Percentiles rank a stretch among this genome's conserved stretches.
These are phyloP conservation scores for Fusarium odoratissimum DNA, from an alignment of 2,329 filamentous ascomycete genomes.

Conservation along the genomic window DNA sequence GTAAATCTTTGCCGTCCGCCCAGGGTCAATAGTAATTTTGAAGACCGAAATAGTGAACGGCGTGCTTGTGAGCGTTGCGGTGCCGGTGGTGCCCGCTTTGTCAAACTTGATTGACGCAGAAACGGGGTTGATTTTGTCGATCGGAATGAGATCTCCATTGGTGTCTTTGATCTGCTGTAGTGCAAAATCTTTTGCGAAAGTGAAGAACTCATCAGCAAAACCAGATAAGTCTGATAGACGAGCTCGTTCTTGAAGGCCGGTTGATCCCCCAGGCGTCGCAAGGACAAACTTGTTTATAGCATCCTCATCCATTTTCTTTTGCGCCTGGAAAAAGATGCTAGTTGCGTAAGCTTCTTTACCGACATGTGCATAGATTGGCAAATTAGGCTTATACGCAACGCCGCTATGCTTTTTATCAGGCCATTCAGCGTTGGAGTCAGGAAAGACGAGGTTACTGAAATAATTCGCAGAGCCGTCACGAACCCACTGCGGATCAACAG, in stretches of 20 bases:
- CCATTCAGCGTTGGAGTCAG: slow-evolving; percentile 21
- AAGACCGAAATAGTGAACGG: slow-evolving; percentile 25
- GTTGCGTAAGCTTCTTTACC: slow-evolving; percentile 2
- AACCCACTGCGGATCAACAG: slow-evolving; percentile 1
- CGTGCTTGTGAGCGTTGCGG: slow-evolving; percentile 1
- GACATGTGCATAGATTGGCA: slow-evolving; percentile 23
- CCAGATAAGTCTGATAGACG: slow-evolving; percentile 7
- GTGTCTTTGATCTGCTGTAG: slow-evolving; percentile 22
- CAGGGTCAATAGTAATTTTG: slow-evolving; percentile 1
- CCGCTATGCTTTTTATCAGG: slow-evolving; percentile 1
- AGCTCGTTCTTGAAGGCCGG: not conserved
- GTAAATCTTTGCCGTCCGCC: not conserved
- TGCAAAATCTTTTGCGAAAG: slow-evolving; percentile 13
- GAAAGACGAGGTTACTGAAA: slow-evolving; percentile 29
- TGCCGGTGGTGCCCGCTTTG: slow-evolving; percentile 13
- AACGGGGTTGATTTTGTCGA: not conserved
- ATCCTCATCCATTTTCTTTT: not conserved
- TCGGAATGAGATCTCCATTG: not conserved
- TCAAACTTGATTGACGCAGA: not conserved
- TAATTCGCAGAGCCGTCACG: slow-evolving; percentile 30
- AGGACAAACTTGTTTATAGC: slow-evolving; percentile 14
- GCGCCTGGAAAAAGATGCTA: slow-evolving; percentile 22
- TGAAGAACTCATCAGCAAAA: slow-evolving; percentile 7
- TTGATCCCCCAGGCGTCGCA: not conserved
- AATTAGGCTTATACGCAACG: slow-evolving; percentile 9